Evolutionary conservation across 176 grass and related monocot species (phyloP).

Genomic region (Aegilops sharonensis): DNA sequence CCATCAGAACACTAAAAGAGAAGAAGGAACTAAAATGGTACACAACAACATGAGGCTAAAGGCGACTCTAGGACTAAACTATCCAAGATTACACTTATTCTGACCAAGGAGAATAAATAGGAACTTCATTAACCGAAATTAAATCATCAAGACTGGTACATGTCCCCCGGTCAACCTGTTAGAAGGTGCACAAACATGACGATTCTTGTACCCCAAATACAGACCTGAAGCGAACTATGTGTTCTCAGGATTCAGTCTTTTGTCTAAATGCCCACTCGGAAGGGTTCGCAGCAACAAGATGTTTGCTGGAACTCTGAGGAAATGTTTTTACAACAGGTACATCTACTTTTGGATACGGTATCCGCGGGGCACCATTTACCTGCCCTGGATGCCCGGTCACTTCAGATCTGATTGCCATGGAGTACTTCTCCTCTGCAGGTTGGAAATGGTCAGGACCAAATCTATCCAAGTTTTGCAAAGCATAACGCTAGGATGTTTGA

Average conservation of each 20-base stretch:
- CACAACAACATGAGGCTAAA: neutral
- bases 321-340: slow-evolving; percentile 51
- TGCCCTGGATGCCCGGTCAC: slow-evolving; percentile 43
- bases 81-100: slow-evolving; percentile 57
- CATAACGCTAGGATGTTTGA: neutral
- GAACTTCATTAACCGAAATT: slow-evolving; percentile 41
- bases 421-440: slow-evolving; percentile 57
- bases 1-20: neutral
- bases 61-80: slow-evolving; percentile 35
- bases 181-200: slow-evolving; percentile 33
- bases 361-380: slow-evolving; percentile 51
- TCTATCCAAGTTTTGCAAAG: slow-evolving; percentile 11
- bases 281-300: slow-evolving; percentile 40
- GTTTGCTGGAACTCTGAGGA: slow-evolving; percentile 54
- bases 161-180: slow-evolving; percentile 34
- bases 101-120: slow-evolving; percentile 33
- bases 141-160: slow-evolving; percentile 49
- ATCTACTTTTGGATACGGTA: slow-evolving; percentile 44
- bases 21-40: neutral
- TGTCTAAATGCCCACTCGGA: slow-evolving; percentile 48
- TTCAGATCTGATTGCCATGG: slow-evolving; percentile 59
- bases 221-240: slow-evolving; percentile 29
- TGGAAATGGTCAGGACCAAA: slow-evolving; percentile 37
- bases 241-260: slow-evolving; percentile 54
- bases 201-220: slow-evolving; percentile 41